These are phyloP conservation scores for Parascedosporium putredinis DNA, from an alignment of 2,329 filamentous ascomycete species.

Conservation along the genomic window DNA sequence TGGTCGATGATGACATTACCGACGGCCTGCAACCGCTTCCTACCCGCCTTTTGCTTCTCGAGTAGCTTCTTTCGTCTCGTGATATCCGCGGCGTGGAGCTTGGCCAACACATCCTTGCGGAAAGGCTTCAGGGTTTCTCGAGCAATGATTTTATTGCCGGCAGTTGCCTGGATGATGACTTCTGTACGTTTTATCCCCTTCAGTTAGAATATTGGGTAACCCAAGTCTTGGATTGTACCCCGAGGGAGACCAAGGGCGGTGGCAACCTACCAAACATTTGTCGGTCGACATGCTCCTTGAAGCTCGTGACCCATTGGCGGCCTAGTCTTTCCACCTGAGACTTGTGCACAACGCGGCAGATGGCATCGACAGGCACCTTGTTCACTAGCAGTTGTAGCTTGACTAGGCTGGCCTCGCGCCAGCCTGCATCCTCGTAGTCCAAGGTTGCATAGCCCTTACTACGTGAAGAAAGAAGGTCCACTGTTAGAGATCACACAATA, in stretches of 20 bases:
- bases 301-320: slow-evolving; percentile 82
- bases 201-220: no score
- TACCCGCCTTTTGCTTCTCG: slow-evolving; percentile 93
- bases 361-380: slow-evolving; percentile 84
- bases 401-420: slow-evolving; percentile 66
- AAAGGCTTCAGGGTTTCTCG: slow-evolving; percentile 95
- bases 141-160: slow-evolving; percentile 73
- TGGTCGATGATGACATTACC: slow-evolving; percentile 96
- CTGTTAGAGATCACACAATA: no score
- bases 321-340: slow-evolving; percentile 75
- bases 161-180: slow-evolving; percentile 84
- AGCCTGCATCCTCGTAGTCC: slow-evolving; percentile 94
- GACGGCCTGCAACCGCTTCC: slow-evolving; percentile 73
- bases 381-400: slow-evolving; percentile 94
- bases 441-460: slow-evolving; percentile 86
- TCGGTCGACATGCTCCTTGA: slow-evolving; percentile 91
- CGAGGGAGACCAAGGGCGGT: not conserved
- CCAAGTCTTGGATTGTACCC: slow-evolving; percentile 8
- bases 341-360: slow-evolving; percentile 77
- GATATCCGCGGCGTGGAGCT: slow-evolving; percentile 86
- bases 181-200: no score
- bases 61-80: slow-evolving; percentile 73
- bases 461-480: not conserved
- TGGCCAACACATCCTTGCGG: slow-evolving; percentile 86
- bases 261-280: slow-evolving; percentile 66